A percentile compares a stretch with the other conserved stretches of the same genome.
These are phyloP conservation scores for Meyerozyma athensensis DNA, from an alignment of 1,139 yeast species.

Conservation along the genomic window DNA sequence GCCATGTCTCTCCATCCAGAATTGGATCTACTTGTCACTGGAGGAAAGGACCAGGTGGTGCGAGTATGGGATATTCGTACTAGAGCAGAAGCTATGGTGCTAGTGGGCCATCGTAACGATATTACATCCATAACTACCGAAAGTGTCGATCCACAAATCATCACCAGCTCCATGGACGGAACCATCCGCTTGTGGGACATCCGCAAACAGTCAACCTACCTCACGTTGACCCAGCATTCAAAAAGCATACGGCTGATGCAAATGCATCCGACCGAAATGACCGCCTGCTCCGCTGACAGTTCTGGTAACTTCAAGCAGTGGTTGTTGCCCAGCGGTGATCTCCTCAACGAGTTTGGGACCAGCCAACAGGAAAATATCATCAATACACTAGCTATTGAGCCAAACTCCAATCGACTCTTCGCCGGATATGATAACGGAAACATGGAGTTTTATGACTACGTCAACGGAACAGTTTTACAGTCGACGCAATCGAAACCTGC, in stretches of 20 bases:
- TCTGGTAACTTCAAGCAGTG: slow-evolving; percentile 81
- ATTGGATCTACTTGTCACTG: slow-evolving; percentile 79
- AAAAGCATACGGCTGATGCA: slow-evolving; percentile 74
- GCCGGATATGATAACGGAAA: slow-evolving; percentile 85
- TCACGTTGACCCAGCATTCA: slow-evolving; percentile 78
- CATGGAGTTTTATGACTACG: slow-evolving; percentile 75
- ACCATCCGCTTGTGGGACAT: slow-evolving; percentile 86
- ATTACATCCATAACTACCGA: slow-evolving; percentile 66
- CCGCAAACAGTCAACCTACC: slow-evolving; percentile 32
- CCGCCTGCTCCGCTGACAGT: slow-evolving; percentile 72
- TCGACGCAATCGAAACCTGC: slow-evolving; percentile 46
- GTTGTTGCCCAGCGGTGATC: slow-evolving; percentile 73
- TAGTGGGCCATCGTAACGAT: slow-evolving; percentile 79
- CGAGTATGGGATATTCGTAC: slow-evolving; percentile 94
- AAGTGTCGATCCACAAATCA: slow-evolving; percentile 76
- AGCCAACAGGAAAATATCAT: slow-evolving; percentile 46
- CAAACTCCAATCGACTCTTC: slow-evolving; percentile 60
- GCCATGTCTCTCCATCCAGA: slow-evolving; percentile 84
- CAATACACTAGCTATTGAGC: slow-evolving; percentile 64
- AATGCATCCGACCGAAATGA: slow-evolving; percentile 65
- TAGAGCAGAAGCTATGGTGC: slow-evolving; percentile 65
- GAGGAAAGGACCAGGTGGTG: slow-evolving; percentile 84
- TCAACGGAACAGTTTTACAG: slow-evolving; percentile 61
- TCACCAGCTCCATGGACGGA: slow-evolving; percentile 80
- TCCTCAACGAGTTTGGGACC: slow-evolving; percentile 42